These are phyloP conservation scores for Phytophthora cajani DNA, from an alignment of 352 stramenopile species.

Conservation along the genomic window DNA sequence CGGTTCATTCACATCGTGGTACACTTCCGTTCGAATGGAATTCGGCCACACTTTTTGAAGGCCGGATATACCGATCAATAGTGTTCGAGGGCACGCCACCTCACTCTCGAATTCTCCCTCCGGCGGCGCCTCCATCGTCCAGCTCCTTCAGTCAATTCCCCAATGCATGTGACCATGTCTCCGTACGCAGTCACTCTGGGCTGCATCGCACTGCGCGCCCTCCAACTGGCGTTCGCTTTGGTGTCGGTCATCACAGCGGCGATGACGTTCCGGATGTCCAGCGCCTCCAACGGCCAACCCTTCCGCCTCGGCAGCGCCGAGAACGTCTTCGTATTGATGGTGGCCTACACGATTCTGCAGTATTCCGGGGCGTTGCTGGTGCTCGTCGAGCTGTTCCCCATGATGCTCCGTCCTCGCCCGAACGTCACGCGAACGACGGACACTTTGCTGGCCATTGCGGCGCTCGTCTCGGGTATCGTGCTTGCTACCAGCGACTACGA, in stretches of 20 bases:
- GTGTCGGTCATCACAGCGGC: constrained; percentile 32
- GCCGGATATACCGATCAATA: constrained; percentile 9
- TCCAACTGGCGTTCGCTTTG: constrained; percentile 43
- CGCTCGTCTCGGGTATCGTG: constrained; percentile 35
- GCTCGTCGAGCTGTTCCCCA: constrained; percentile 40
- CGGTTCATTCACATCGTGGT: constrained; percentile 4
- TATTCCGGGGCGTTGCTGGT: constrained; percentile 34
- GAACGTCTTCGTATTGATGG: constrained; percentile 32
- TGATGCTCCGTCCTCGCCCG: constrained; percentile 36
- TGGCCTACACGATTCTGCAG: constrained; percentile 32
- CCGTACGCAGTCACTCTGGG: constrained; percentile 36
- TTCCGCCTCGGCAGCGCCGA: constrained; percentile 40
- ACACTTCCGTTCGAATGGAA: constrained; percentile 5
- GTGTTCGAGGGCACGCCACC: constrained; percentile 4
- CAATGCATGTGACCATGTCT: constrained; percentile 24
- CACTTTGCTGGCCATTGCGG: constrained; percentile 29
- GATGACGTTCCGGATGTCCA: constrained; percentile 26
- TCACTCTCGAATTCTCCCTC: constrained; percentile 25
- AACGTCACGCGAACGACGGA: constrained; percentile 40
- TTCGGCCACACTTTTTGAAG: not conserved
- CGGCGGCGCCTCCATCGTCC: not conserved
- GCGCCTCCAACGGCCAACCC: constrained; percentile 10
- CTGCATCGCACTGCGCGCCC: constrained; percentile 31
- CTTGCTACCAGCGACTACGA: constrained; percentile 38
- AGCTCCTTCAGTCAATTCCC: constrained; percentile 2